Evolutionary conservation across 1,284 basidiomycete genomes (phyloP), one percentile per base, ranked within the genome.

Genomic region (Ceratobasidium sp.): DNA sequence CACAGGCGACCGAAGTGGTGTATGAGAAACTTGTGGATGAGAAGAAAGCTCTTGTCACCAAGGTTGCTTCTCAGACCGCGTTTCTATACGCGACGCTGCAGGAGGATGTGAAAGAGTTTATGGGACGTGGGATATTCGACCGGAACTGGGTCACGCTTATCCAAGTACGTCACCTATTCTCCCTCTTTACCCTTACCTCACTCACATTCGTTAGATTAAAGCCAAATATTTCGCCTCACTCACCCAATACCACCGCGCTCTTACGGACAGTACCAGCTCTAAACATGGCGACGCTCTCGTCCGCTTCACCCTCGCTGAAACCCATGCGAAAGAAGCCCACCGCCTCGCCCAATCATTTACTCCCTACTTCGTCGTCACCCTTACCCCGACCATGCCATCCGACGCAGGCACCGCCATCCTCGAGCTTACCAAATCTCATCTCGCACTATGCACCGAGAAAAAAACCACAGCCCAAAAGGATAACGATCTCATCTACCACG

Each of bases 401-500:
- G 97, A 99, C 82, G 92, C 96, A 0, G 94, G 92, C 0, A 86
- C 91, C 0, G 90, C 94, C 33, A 88, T 99, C 50, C 85, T 89
- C 26, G 96, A 97, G 77, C 91, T 97, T 64, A 92, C 93, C 28
- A 97, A 97, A 83, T 89, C 93, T 0, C 96, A 97, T 80, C 87
- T 93, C 7, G 90, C 93, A 0, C 85, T 96, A 40, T 93, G 94
- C 81, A 87, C 89, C 0, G 96, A 97, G 81, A 91, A 91, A 77
- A 93, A 92, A 83, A 88, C 86, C 69, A 92, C 94, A 77, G 94
- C 94, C 0, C 89, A 91, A 77, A 91, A 93, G 78, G 96, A 98
- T 86, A 99, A 99, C 84, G 97, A 99, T 83, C 90, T 99, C 64
- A 98, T 99, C 81, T 99, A 99, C 86, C 97, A 99, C 83, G 96